Base-by-base conservation (phyloP, 768 basidiomycete species). In the Leccinum boreale region DNA sequence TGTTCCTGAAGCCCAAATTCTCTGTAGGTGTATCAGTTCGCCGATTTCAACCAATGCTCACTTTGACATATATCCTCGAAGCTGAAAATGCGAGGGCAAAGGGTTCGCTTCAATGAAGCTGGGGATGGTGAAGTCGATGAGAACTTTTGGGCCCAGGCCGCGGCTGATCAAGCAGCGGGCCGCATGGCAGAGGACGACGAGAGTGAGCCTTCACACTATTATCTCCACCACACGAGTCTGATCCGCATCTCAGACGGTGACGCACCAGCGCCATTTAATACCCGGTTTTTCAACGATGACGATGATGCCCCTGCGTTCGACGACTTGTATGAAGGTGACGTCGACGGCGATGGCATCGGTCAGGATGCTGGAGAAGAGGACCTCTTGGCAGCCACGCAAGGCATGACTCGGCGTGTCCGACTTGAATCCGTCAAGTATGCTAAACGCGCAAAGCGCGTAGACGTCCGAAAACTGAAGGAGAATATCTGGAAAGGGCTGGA, bases 1-100 rank as follows among this genome's bases (percentile, higher is more conserved):
- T 99, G 51, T 99, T 98, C 79, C 73, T 97, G 68, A 99, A 99
- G 74, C 96, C 96, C 35, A 94, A 94, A 70, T 98, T 95, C 69
- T 86, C 87, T 55, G 94, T 98, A 70, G 50, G 90, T 75, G 15
- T 39, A 45, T 15, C 12, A 26, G 14, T 11, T n/a, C 21, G 7
- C 45, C 60, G n/a, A 50, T 60, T 19, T 14, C 53, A 4, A 26
- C 45, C 33, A 24, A 57, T 48, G 24, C 31, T 58, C 29, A 63
- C 48, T 9, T 52, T 17, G 10, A 24, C 9, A 23, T 55, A 24
- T 58, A 6, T 56, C 7, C 23, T 50, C 58, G 8, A 69, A 98
- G 96, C 75, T 98, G 36, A 90, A 85, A 67, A 94, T 97, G 93
- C 86, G 94, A 14, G 90, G 91, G 8, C 85, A 85, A 55, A 79